Evolutionary conservation across 768 basidiomycete genomes (phyloP).

Genomic region (Leccinellum albellum): DNA sequence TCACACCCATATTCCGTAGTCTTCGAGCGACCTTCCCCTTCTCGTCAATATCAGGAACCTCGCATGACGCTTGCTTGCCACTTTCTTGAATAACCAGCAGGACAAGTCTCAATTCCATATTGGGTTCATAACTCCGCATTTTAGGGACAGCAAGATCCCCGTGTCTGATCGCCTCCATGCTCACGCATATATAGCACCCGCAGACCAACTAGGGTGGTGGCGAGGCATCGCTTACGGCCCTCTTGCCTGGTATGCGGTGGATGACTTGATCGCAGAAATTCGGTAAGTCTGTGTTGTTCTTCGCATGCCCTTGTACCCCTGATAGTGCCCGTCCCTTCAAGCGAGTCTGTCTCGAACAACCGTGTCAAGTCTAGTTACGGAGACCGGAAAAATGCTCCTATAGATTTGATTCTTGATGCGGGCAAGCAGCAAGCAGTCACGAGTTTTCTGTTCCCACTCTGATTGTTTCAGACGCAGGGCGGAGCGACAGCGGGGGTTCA

Average conservation of each 20-base stretch:
- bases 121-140: conserved; percentile 77
- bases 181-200: conserved; percentile 64
- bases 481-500: background rate
- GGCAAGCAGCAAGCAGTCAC: conserved; percentile 63
- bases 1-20: conserved; percentile 43
- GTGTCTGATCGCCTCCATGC: conserved; percentile 77
- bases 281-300: conserved; percentile 42
- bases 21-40: background rate
- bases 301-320: conserved; percentile 1
- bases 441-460: conserved; percentile 57
- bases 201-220: background rate
- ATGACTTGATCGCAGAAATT: conserved; percentile 72
- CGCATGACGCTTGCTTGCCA: background rate
- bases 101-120: background rate
- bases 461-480: conserved; percentile 22
- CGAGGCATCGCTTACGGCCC: background rate
- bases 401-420: conserved; percentile 69
- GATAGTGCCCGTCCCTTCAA: background rate
- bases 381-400: conserved; percentile 33
- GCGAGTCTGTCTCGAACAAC: conserved; percentile 49
- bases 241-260: background rate
- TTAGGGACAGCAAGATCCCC: conserved; percentile 74
- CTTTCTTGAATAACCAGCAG: background rate
- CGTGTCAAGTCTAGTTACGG: background rate
- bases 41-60: background rate